Conservation (phyloP, 2,329 filamentous ascomycete species). For the Aaosphaeria arxii region DNA sequence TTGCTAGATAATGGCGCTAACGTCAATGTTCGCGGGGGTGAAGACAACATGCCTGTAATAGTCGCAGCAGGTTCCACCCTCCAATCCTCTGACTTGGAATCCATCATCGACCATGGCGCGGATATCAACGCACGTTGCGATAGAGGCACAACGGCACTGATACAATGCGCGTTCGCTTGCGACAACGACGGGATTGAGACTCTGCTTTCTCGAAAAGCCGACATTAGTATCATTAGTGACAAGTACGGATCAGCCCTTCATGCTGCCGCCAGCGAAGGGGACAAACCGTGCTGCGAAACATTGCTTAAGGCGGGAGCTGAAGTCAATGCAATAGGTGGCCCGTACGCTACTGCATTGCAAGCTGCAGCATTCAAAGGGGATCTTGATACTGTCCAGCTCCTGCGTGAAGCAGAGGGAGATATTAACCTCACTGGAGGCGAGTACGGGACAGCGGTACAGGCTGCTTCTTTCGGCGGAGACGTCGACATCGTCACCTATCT, state of each 20-base stretch:
- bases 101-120: conserved; percentile 14
- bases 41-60: conserved; percentile 16
- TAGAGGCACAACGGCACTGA: conserved; percentile 18
- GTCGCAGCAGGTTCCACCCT: conserved; percentile 12
- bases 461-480: conserved; percentile 11
- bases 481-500: conserved; percentile 15
- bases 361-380: conserved; percentile 9
- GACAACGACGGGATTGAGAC: conserved; percentile 12
- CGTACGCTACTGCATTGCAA: conserved; percentile 10
- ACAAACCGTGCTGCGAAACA: conserved; percentile 1
- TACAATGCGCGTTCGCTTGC: conserved; percentile 11
- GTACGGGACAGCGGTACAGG: conserved; percentile 15
- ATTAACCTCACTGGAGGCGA: conserved; percentile 13
- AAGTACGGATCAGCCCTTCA: conserved; percentile 17
- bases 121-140: conserved; percentile 17
- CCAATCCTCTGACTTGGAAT: conserved; percentile 10
- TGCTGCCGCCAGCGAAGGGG: conserved; percentile 8
- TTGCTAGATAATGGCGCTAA: conserved; percentile 15
- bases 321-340: conserved; percentile 14
- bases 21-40: conserved; percentile 17
- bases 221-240: conserved; percentile 13
- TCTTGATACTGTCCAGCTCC: conserved; percentile 7
- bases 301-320: conserved; percentile 16
- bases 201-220: conserved; percentile 11
- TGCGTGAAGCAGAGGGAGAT: conserved; percentile 14